Base-by-base conservation (phyloP, 176 grass and related monocot genomes). In the Musa troglodytarum region DNA sequence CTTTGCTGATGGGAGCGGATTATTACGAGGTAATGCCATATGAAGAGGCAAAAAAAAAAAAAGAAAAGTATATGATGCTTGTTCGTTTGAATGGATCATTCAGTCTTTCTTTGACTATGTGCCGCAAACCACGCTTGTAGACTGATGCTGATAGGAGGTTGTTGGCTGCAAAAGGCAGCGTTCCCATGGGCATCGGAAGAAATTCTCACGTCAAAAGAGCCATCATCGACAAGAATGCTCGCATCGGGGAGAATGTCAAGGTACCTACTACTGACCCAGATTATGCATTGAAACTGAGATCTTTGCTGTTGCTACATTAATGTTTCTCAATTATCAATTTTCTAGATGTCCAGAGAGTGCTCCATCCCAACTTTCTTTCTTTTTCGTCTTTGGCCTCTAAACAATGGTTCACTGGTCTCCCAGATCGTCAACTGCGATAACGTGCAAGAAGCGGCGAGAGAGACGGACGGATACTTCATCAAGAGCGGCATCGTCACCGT, bases 221-320 rank as follows among this genome's bases (percentile, higher is more conserved):
- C 73, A 99, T 99, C 51, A 99, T 99, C 0, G 96, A 99, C 77
- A 99, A 99, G 82, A 99, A 99, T 82, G 91, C 96, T 78, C 91
- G 91, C 43, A 95, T 99, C 64, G 96, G 96, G 65, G 96, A 99
- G 26, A 89, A 94, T 86, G 96, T 99, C 65, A 84, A 92, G 81
- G 91, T 99, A 83, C 19, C 22, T 22, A 22, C 22, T 61, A 14
- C 52, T 77, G 68, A 28, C 65, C 49, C 11, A 2, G 24, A 55
- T 43, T 26, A 54, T 28, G 54, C 69, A 12, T 22, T 43, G 4
- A 43, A 43, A 43, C 34, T 43, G 34, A 43, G 4, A 6, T 6
- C 34, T 34, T 34, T 34, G 3, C 34, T 34, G 26, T 28, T 4
- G 29, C 29, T 34, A 4, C 29, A 34, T 34, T 5, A 3, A 34